A percentile compares a stretch with the other conserved stretches of the same genome.
These are phyloP conservation scores for Exophiala bonariae DNA, from an alignment of 2,329 filamentous ascomycete species.

Conservation along the genomic window DNA sequence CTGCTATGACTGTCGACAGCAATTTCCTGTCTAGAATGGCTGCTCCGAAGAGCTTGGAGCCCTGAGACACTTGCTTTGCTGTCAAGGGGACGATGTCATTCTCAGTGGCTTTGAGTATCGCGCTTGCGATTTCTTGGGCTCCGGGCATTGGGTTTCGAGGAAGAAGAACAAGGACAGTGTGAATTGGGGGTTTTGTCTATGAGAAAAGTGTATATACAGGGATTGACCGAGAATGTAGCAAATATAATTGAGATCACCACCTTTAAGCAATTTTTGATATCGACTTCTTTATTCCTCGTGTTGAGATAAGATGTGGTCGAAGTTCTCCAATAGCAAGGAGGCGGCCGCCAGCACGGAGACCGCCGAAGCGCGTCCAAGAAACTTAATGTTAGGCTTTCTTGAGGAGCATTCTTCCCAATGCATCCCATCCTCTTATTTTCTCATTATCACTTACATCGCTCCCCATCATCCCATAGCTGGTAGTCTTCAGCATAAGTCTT, in stretches of 20 bases:
- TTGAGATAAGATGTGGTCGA: too few relatives aligned
- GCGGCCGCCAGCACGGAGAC: not conserved
- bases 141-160: constrained; percentile 7
- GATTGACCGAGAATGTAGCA: too few relatives aligned
- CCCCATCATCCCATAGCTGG: too few relatives aligned
- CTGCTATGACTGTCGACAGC: constrained; percentile 48
- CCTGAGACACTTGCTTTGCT: constrained; percentile 48
- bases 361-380: constrained; percentile 5
- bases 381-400: too few relatives aligned
- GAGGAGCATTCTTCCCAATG: not conserved
- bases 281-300: too few relatives aligned
- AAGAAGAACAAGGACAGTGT: not conserved
- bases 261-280: too few relatives aligned
- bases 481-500: too few relatives aligned
- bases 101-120: constrained; percentile 34
- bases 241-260: too few relatives aligned
- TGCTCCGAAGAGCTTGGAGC: constrained; percentile 59
- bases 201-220: not conserved
- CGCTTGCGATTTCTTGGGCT: constrained; percentile 14
- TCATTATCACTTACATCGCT: too few relatives aligned
- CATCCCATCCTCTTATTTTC: not conserved
- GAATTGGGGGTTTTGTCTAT: not conserved
- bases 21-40: constrained; percentile 49
- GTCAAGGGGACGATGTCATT: constrained; percentile 54
- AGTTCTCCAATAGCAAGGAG: too few relatives aligned